phyloP scores from a whole-genome alignment of 2,329 filamentous ascomycete species.

The Apiospora hydei region DNA sequence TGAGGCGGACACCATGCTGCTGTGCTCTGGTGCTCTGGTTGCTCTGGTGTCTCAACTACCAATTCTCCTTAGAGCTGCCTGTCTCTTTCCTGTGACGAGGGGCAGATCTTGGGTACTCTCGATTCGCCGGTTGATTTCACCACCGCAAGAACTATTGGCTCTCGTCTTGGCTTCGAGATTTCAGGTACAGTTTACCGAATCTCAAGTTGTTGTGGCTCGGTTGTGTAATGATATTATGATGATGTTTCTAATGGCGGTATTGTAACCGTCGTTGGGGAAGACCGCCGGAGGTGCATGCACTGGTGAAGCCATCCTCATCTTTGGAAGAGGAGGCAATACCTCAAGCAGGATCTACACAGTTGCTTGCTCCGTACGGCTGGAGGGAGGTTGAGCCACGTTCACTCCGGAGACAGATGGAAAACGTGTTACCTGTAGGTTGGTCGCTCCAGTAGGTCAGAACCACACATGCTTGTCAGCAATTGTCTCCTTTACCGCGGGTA shows the following conservation, averaged over 20 bases:
- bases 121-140: background rate
- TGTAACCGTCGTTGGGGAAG: background rate
- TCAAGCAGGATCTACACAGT: background rate
- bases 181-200: no score
- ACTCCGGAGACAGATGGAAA: background rate
- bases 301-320: background rate
- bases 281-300: background rate
- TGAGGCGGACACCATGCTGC: background rate
- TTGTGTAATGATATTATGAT: background rate
- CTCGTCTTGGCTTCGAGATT: background rate
- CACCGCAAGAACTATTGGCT: background rate
- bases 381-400: background rate
- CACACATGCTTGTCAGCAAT: background rate
- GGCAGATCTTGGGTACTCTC: background rate
- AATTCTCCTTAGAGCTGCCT: background rate
- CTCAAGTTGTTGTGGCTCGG: background rate
- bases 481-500: no score
- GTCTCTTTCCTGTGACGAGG: background rate
- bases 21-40: background rate
- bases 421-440: background rate
- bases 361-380: background rate
- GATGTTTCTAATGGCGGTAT: background rate
- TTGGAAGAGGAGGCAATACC: background rate
- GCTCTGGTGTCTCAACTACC: background rate
- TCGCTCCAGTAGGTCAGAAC: background rate